Conservation (phyloP, 768 basidiomycete genomes). For the Tricholomella constricta region DNA sequence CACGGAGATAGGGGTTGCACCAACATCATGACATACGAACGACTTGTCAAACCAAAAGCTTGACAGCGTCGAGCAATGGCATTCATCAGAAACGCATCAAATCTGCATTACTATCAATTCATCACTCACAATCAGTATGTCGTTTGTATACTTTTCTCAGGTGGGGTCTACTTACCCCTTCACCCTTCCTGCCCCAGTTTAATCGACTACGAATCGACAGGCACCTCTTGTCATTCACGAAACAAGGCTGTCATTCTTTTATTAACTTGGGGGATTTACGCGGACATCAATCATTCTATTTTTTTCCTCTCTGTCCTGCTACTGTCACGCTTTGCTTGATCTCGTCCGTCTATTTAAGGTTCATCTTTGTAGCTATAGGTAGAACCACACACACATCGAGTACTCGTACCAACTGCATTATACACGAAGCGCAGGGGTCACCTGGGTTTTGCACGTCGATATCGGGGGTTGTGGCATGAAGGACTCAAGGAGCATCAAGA, state of each 20-base stretch:
- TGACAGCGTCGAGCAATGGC: neutral
- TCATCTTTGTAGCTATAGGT: slow-evolving; percentile 38
- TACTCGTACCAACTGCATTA: slow-evolving; percentile 37
- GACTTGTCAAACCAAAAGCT: slow-evolving; percentile 13
- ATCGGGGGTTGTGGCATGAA: neutral
- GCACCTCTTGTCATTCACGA: slow-evolving; percentile 53
- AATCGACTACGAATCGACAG: slow-evolving; percentile 32
- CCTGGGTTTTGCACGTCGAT: slow-evolving; percentile 17
- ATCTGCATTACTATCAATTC: slow-evolving; percentile 18
- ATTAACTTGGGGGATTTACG: slow-evolving; percentile 22
- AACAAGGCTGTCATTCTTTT: slow-evolving; percentile 46
- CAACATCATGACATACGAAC: slow-evolving; percentile 30
- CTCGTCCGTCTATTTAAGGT: slow-evolving; percentile 14
- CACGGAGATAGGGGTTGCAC: slow-evolving; percentile 8
- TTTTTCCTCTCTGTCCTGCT: slow-evolving; percentile 8
- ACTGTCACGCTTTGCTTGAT: slow-evolving; percentile 18
- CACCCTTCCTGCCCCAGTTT: slow-evolving; percentile 1
- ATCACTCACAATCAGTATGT: slow-evolving; percentile 23
- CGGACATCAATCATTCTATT: slow-evolving; percentile 20
- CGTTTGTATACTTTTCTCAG: neutral
- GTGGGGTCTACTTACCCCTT: too few species aligned
- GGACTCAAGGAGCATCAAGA: too few species aligned
- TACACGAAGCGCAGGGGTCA: slow-evolving; percentile 33
- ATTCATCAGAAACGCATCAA: slow-evolving; percentile 7
- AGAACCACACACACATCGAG: slow-evolving; percentile 23